Base-by-base conservation (phyloP, 805 yeast genomes). In the Zygosaccharomyces rouxii region DNA sequence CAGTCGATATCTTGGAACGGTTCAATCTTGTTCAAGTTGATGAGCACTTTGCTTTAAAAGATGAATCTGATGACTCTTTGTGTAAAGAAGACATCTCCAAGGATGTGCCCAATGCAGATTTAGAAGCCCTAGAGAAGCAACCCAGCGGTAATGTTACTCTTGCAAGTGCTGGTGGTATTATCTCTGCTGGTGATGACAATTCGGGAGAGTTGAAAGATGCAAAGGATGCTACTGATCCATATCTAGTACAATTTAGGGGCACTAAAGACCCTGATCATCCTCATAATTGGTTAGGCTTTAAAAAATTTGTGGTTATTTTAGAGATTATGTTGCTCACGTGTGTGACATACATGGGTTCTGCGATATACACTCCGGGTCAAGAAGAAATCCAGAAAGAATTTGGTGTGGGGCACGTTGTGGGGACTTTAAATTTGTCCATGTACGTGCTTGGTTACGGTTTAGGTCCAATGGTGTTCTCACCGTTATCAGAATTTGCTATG, bases 371-470 rank as follows among this genome's bases (percentile, higher is more conserved):
- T 0, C 84, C 85, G 0, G 78, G 80, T 18, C 65, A 73, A 28
- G 67, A 60, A 16, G 63, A 69, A n/a, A 58, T 81, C 23, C 71
- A 68, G 62, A 62, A 63, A 23, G 75, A 78, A 38, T 78, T 79
- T 55, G 52, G 64, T n/a, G 71, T 76, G 4, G 66, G 75, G 13
- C 63, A 64, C 28, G 74, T 71, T 5, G 70, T 71, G 4, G 79
- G 80, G 0, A 66, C 75, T 0, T 65, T 82, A 30, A 80, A 82
- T 2, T 68, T 82, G 55, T 66, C 83, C 0, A 52, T 79, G 33
- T 82, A 76, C 53, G 81, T 81, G 6, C 55, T 80, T 25, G 86
- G 85, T 7, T 80, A 81, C 56, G 86, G 82, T 45, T 43, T 79
- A 16, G 84, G 84, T 1, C 84, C 84, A 2, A 68, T 81, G 69